Evolutionary conservation across 1,284 basidiomycete genomes (phyloP).

Genomic region (Erythrobasidium hasegawianum): DNA sequence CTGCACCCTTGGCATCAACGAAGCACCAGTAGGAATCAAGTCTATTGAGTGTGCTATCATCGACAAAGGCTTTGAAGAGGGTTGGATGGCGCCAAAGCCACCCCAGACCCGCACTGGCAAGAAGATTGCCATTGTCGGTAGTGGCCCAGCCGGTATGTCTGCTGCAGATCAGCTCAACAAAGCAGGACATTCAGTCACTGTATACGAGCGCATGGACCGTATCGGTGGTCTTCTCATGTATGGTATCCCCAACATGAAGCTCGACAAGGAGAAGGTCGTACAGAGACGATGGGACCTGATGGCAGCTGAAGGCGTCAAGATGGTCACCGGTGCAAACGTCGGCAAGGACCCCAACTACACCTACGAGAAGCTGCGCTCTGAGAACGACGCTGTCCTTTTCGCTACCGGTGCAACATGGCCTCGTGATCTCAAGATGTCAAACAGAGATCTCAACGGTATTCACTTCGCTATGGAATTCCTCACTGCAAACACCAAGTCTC

Average conservation of each 20-base stretch:
- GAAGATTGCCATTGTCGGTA: slow-evolving; percentile 78
- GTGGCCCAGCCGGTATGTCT: slow-evolving; percentile 83
- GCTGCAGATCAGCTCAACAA: slow-evolving; percentile 74
- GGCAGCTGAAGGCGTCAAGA: slow-evolving; percentile 78
- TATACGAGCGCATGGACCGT: slow-evolving; percentile 86
- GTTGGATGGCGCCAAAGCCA: slow-evolving; percentile 80
- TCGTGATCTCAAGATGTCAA: slow-evolving; percentile 79
- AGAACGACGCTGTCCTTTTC: slow-evolving; percentile 79
- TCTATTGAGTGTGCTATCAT: slow-evolving; percentile 90
- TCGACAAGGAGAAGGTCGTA: slow-evolving; percentile 76
- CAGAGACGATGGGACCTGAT: slow-evolving; percentile 86
- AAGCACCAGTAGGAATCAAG: slow-evolving; percentile 93
- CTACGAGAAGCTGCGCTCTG: slow-evolving; percentile 61
- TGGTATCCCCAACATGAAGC: slow-evolving; percentile 63
- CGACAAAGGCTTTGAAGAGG: slow-evolving; percentile 91
- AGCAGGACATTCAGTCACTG: slow-evolving; percentile 82
- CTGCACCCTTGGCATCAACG: slow-evolving; percentile 73
- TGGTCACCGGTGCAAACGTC: slow-evolving; percentile 52
- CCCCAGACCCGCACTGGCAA: slow-evolving; percentile 79
- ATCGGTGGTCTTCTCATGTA: slow-evolving; percentile 77
- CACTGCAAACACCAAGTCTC: slow-evolving; percentile 68
- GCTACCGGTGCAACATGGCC: slow-evolving; percentile 93
- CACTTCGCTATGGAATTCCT: slow-evolving; percentile 95
- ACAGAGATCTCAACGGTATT: slow-evolving; percentile 77
- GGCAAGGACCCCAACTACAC: slow-evolving; percentile 68